Conservation (phyloP, 345 rosid species). For the Odontarrhena argentea region DNA sequence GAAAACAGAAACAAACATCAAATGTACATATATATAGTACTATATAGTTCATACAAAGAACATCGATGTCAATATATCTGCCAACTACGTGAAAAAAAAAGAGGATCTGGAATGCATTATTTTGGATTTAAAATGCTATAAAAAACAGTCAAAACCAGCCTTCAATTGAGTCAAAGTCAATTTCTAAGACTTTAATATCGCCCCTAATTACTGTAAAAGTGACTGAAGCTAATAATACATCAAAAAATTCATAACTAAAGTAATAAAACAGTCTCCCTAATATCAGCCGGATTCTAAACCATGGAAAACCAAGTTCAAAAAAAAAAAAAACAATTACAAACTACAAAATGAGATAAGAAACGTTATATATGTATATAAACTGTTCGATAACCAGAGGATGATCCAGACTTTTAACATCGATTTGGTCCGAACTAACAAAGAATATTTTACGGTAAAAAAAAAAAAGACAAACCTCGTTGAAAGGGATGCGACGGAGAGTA, state of each 20-base stretch:
- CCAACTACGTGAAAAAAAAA: conserved; percentile 5
- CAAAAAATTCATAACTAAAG: too few species aligned
- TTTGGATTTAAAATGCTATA: conserved; percentile 18
- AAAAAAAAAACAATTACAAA: background rate
- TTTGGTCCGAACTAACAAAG: background rate
- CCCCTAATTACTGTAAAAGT: background rate
- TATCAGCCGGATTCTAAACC: conserved; percentile 1
- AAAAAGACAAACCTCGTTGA: conserved; percentile 36
- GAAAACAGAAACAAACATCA: conserved; percentile 17
- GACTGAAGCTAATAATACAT: background rate
- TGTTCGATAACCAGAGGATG: too few species aligned
- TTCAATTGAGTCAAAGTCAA: conserved; percentile 25
- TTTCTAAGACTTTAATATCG: conserved; percentile 21
- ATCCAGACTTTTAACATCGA: too few species aligned
- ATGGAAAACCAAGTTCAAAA: background rate
- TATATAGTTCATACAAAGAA: background rate
- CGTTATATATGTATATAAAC: too few species aligned
- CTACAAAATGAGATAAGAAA: too few species aligned
- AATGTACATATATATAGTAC: background rate
- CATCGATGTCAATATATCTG: background rate
- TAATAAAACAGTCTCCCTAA: background rate
- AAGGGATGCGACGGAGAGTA: conserved; percentile 43
- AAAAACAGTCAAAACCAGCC: conserved; percentile 34
- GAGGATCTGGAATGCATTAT: conserved; percentile 9
- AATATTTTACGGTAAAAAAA: background rate